These are phyloP conservation scores for Phoenix roebelenii DNA, from an alignment of 176 grass and related monocot species.

Conservation along the genomic window DNA sequence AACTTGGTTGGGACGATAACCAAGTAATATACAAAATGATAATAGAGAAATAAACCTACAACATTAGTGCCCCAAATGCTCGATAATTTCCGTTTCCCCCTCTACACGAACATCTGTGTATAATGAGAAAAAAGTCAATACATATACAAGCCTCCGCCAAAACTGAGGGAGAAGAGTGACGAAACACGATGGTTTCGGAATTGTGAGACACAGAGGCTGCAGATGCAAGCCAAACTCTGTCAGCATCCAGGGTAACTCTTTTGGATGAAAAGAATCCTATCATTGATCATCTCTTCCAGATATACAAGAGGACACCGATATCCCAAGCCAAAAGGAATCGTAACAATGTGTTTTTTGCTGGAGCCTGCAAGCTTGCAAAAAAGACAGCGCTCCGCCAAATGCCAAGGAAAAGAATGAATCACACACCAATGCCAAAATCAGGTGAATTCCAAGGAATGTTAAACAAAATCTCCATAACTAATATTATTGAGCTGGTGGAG, in stretches of 20 bases:
- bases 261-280: constrained; percentile 1
- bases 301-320: constrained; percentile 17
- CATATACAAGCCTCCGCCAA: neutral
- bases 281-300: constrained; percentile 13
- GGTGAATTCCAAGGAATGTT: constrained; percentile 28
- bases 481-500: constrained; percentile 49
- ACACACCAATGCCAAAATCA: constrained; percentile 24
- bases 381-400: constrained; percentile 35
- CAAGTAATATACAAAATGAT: no score
- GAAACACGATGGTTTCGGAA: neutral
- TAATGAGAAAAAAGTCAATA: neutral
- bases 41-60: no score
- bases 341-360: constrained; percentile 11
- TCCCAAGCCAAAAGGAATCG: constrained; percentile 13
- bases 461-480: constrained; percentile 1
- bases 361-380: constrained; percentile 16
- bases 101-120: neutral
- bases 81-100: neutral
- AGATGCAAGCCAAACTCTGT: neutral
- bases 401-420: constrained; percentile 50
- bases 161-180: neutral
- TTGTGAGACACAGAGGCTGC: neutral
- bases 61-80: neutral
- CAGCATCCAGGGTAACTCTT: neutral
- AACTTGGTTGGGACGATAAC: no score